Conservation (phyloP, 306 rosid genomes). For the Trifolium repens region DNA sequence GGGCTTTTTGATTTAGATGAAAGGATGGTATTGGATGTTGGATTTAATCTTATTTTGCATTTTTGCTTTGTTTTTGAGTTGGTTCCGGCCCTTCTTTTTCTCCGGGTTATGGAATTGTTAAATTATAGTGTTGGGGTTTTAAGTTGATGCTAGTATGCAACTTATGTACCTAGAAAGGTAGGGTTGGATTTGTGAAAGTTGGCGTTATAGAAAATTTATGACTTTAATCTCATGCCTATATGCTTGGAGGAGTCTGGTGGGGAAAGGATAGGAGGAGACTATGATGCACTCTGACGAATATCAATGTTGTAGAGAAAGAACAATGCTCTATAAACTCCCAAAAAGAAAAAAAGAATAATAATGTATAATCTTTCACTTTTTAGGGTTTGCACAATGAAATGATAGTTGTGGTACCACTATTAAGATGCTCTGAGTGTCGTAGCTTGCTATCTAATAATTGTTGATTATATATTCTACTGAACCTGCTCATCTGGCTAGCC, state of each 20-base stretch:
- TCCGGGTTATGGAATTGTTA: not conserved
- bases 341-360: not conserved
- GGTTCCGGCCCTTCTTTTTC: not conserved
- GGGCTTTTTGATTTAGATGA: constrained; percentile 4
- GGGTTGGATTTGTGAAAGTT: not conserved
- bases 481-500: not conserved
- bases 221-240: not conserved
- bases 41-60: not conserved
- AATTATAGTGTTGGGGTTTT: constrained; percentile 6
- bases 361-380: not conserved
- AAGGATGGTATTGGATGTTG: constrained; percentile 15
- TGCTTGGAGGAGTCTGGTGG: constrained; percentile 20
- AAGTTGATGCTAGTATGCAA: constrained; percentile 1
- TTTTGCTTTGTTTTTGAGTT: constrained; percentile 5
- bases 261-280: not conserved
- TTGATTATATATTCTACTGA: not conserved
- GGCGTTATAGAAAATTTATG: not conserved
- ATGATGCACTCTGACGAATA: not conserved
- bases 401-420: not conserved
- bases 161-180: not conserved
- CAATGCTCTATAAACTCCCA: not conserved
- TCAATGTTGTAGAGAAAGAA: constrained; percentile 1
- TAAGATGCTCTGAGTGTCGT: not conserved
- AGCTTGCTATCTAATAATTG: not conserved
- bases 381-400: constrained; percentile 1